A percentile compares a stretch with the other conserved stretches of the same genome.
phyloP scores from a whole-genome alignment of 2,329 filamentous ascomycete genomes.

The Penicillium corylophilum region DNA sequence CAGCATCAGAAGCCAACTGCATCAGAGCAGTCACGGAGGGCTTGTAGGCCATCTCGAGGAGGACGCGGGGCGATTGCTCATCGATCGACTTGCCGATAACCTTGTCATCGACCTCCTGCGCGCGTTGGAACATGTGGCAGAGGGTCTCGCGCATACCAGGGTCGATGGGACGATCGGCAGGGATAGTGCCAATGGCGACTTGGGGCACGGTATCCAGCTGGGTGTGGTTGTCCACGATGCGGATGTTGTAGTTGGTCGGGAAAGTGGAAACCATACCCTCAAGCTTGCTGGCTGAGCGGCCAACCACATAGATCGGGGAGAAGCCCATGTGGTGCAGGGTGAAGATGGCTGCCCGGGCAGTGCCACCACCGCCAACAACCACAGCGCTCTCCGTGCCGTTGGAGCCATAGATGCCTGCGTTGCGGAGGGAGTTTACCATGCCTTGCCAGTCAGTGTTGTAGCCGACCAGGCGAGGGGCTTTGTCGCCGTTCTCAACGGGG shows the following conservation, averaged over 20 bases:
- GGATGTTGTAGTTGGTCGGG: conserved; percentile 68
- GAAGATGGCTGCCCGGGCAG: conserved; percentile 86
- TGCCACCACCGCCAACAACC: conserved; percentile 89
- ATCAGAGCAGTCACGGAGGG: conserved; percentile 81
- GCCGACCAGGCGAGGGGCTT: conserved; percentile 62
- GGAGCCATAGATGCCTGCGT: conserved; percentile 59
- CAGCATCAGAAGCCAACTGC: conserved; percentile 71
- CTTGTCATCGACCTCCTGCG: conserved; percentile 48
- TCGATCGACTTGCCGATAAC: conserved; percentile 34
- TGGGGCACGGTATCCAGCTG: conserved; percentile 58
- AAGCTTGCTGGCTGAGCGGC: conserved; percentile 70
- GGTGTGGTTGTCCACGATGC: conserved; percentile 57
- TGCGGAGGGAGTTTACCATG: conserved; percentile 76
- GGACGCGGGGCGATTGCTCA: conserved; percentile 52
- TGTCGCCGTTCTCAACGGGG: conserved; percentile 51
- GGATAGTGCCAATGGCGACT: conserved; percentile 86
- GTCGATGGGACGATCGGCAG: conserved; percentile 83
- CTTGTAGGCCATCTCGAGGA: conserved; percentile 97
- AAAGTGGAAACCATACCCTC: conserved; percentile 68
- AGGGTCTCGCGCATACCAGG: conserved; percentile 65
- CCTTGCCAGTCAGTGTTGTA: conserved; percentile 97
- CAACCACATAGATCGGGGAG: conserved; percentile 81
- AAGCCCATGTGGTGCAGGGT: conserved; percentile 82
- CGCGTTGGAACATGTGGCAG: conserved; percentile 50
- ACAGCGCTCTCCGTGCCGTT: conserved; percentile 58